Evolutionary conservation across 106 monocot genomes (phyloP), one percentile per base, ranked within the genome.

Genomic region (Platanthera guangdongensis): DNA sequence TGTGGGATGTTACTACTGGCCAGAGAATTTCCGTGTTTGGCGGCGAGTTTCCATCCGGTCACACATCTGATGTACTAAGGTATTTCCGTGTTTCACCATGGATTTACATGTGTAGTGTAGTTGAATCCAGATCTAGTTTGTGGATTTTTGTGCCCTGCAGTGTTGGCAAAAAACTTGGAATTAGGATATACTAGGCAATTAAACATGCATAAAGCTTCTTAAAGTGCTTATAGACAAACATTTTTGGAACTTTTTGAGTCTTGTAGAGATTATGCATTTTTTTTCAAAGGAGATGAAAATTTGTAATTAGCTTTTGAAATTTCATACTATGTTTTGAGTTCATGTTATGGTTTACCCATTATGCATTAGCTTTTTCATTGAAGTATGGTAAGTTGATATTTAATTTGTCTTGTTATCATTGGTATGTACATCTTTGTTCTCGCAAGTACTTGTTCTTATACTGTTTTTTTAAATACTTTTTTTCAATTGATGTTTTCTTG

Each of bases 41-140:
- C 75, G 96, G 96, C 78, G 96, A 97, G 88, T 94, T 93, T 81
- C 93, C 96, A 76, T 97, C 96, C 45, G 96, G 96, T 16, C 96
- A 97, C 76, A 94, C 93, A 50, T 84, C 91, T 30, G 93, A 93
- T 86, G 93, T 97, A 39, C 79, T 85, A 28, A 96, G 95, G 95
- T 96, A 84, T 47, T 60, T 62, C 19, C 22, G 55, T 75, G 54
- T 75, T 75, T 75, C 74, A 32, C 55, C 28, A 12, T 72, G 9
- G 2, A 51, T 16, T 54, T 71, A 71, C 32, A 57, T 47, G 10
- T 57, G 21, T 57, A 13, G 25, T 1, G 53, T 52, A 10, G 19
- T 5, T 21, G 9, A 74, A 16, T 48, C 9, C 39, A 50, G 9
- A 50, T 51, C 52, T 51, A 73, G 16, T 73, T 73, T 11, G 4